Percentiles rank a stretch among this genome's conserved stretches.
Conservation (phyloP, 2,329 filamentous ascomycete genomes). For the Penicillium vulpinum region DNA sequence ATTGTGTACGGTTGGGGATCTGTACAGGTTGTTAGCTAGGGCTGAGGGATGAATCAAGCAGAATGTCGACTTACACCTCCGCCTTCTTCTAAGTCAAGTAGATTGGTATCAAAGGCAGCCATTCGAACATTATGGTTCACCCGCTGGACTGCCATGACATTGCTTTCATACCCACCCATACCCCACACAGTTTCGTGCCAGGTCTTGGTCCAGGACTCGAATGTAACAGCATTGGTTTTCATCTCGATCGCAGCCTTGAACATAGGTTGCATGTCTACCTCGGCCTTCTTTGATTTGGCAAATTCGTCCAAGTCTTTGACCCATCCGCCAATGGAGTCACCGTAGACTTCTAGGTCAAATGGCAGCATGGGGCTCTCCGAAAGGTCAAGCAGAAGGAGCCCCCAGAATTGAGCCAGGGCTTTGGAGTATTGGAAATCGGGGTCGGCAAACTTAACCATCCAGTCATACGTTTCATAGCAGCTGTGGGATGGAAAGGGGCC, state of each 20-base stretch:
- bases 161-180: slow-evolving; percentile 73
- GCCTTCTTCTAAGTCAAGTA: slow-evolving; percentile 72
- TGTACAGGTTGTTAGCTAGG: slow-evolving; percentile 37
- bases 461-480: slow-evolving; percentile 86
- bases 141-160: slow-evolving; percentile 65
- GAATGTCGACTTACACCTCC: slow-evolving; percentile 67
- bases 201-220: slow-evolving; percentile 71
- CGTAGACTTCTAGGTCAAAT: slow-evolving; percentile 76
- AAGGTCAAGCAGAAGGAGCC: slow-evolving; percentile 80
- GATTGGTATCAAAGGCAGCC: slow-evolving; percentile 75
- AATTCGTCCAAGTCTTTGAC: slow-evolving; percentile 67
- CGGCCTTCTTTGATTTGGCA: slow-evolving; percentile 55
- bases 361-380: slow-evolving; percentile 78
- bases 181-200: slow-evolving; percentile 75
- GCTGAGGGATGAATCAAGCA: neutral
- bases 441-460: slow-evolving; percentile 78
- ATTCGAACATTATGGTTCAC: slow-evolving; percentile 76
- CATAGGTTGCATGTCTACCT: slow-evolving; percentile 60
- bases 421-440: slow-evolving; percentile 80
- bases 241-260: slow-evolving; percentile 64
- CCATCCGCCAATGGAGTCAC: slow-evolving; percentile 63
- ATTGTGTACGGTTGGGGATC: slow-evolving; percentile 86
- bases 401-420: slow-evolving; percentile 74
- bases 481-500: slow-evolving; percentile 70
- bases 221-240: slow-evolving; percentile 60